These are phyloP conservation scores for Flammula alnicola DNA, from an alignment of 1,284 basidiomycete genomes.

Conservation along the genomic window DNA sequence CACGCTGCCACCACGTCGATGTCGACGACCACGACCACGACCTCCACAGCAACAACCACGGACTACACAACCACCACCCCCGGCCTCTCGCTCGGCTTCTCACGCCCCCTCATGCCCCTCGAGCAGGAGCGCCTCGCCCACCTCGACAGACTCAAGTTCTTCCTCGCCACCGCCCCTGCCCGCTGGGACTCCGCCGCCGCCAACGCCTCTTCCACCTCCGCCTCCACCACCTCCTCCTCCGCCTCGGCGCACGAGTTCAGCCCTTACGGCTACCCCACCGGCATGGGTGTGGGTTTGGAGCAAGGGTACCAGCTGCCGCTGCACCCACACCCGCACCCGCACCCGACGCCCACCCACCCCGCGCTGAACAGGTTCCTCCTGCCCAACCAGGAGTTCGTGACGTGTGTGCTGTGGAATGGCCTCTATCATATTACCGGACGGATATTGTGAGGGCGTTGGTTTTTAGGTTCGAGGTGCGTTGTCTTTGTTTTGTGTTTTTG, in stretches of 20 bases:
- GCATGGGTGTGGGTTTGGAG: conserved; percentile 21
- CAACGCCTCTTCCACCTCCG: conserved; percentile 2
- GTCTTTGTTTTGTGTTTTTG: background rate
- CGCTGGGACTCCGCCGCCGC: conserved; percentile 54
- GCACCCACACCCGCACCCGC: background rate
- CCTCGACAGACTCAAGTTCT: conserved; percentile 81
- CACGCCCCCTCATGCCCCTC: conserved; percentile 57
- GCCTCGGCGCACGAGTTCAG: background rate
- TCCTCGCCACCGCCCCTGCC: conserved; percentile 84
- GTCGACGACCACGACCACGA: conserved; percentile 7
- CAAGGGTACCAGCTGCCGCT: background rate
- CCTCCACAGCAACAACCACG: background rate
- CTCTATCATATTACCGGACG: conserved; percentile 90
- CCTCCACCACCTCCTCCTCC: background rate
- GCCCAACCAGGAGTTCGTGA: conserved; percentile 85
- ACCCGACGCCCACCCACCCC: conserved; percentile 52
- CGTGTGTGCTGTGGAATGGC: conserved; percentile 89
- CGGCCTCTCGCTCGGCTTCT: conserved; percentile 48
- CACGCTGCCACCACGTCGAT: conserved; percentile 3
- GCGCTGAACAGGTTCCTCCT: conserved; percentile 83
- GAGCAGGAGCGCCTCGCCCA: conserved; percentile 74
- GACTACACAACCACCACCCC: conserved; percentile 33
- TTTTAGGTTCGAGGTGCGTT: conserved; percentile 78
- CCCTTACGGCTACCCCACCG: conserved; percentile 16
- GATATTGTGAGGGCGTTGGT: conserved; percentile 88